Evolutionary conservation across 768 basidiomycete species (phyloP).

Genomic region (Hysterangium stoloniferum): DNA sequence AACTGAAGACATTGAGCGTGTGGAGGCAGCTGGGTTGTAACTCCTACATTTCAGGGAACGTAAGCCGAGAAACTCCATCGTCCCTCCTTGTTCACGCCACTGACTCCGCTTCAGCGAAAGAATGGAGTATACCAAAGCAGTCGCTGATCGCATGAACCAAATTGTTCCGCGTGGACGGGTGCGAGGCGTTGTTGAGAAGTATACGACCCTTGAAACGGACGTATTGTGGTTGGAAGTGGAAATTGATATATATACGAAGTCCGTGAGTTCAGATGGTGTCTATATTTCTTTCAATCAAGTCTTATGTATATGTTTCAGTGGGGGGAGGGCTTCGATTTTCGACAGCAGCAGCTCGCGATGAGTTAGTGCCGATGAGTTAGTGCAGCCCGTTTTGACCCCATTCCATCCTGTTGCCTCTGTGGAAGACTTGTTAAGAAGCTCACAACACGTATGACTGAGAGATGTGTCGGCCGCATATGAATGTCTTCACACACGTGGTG

Average conservation of each 20-base stretch:
- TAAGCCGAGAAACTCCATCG: conserved; percentile 21
- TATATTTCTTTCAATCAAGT: background rate
- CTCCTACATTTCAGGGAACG: conserved; percentile 35
- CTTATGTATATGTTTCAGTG: background rate
- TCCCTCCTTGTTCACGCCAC: conserved; percentile 1
- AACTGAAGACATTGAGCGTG: conserved; percentile 23
- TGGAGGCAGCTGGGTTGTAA: conserved; percentile 33
- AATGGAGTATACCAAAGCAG: conserved; percentile 37
- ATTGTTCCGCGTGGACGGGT: conserved; percentile 29
- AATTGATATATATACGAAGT: conserved; percentile 33
- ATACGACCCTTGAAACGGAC: conserved; percentile 25
- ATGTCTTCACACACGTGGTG: conserved; percentile 38
- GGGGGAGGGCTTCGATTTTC: conserved; percentile 29
- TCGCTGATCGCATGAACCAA: conserved; percentile 31
- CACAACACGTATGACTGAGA: conserved; percentile 25
- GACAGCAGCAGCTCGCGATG: conserved; percentile 24
- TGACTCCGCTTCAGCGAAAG: conserved; percentile 26
- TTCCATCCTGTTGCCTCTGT: conserved; percentile 24
- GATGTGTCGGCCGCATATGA: conserved; percentile 29
- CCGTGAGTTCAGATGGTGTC: conserved; percentile 19
- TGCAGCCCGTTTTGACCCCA: conserved; percentile 26
- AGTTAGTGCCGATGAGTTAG: too few relatives aligned
- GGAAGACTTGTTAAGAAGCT: conserved; percentile 24
- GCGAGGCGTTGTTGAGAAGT: conserved; percentile 36
- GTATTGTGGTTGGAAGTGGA: conserved; percentile 35